Base-by-base conservation (phyloP, 768 basidiomycete species). In the Boletus sp. region DNA sequence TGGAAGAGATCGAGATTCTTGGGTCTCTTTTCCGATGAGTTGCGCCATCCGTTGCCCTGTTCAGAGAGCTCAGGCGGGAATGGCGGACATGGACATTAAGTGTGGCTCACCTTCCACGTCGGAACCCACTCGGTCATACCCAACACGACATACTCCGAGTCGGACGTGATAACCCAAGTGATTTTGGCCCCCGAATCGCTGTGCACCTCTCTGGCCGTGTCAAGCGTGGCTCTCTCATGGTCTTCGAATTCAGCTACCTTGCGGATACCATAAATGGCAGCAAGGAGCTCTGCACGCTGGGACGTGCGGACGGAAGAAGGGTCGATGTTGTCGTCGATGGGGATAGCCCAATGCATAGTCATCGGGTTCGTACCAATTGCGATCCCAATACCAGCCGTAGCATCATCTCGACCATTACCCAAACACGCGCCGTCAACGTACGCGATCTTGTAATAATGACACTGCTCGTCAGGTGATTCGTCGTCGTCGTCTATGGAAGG, bases 61-160 rank as follows among this genome's bases (percentile, higher is more conserved):
- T 17, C 36, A 12, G 2, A 37, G 2, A 30, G 4, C 36, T 62
- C n/a, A 51, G 35, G 32, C n/a, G 5, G 6, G 32, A 40, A 40
- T n/a, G n/a, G n/a, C 12, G 17, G 3, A 28, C 8, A 11, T 6
- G 1, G n/a, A 35, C 7, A 17, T 32, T 10, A 4, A 18, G 18
- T 7, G 6, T 15, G 17, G 28, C 48, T 47, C 17, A 69, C 72
- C 66, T 69, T 68, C 73, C 72, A 76, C 32, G 32, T n/a, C 4
- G 68, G 72, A 47, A 72, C 58, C 72, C 71, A 75, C 56, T 76
- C 67, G 1, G 74, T 72, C 47, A 74, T 72, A 4, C 72, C 74
- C 40, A 64, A 66, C 35, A 71, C 68, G 17, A 75, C 72, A 42
- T 74, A 75, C 53, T 74, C 73, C 1, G 73, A 74, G 57, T 75